Evolutionary conservation across 2,329 filamentous ascomycete genomes (phyloP), one percentile per base, ranked within the genome.

Genomic region (Pseudocercospora cruenta): DNA sequence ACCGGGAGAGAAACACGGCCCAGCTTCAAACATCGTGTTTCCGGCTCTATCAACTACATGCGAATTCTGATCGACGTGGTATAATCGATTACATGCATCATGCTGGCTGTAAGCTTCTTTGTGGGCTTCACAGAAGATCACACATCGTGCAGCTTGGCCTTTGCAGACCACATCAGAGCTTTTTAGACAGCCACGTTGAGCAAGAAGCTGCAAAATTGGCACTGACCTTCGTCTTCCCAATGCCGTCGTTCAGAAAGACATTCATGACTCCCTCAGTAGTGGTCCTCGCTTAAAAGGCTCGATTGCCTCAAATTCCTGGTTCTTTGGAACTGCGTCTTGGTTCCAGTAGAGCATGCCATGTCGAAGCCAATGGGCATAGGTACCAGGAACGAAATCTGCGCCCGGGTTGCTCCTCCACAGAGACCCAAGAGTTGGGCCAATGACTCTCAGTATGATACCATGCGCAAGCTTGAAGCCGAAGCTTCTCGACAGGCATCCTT

Each of bases 381-480:
- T 87, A 3, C 82, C 82, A 0, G 79, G 78, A 1, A 82, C 76
- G 71, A 81, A 70, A 70, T 87, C 85, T 0, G 80, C 81, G 1
- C 83, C 85, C 1, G 76, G 73, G 69, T 87, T 69, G 36, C 80
- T 80, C 72, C 82, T 81, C 85, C 85, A 87, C 33, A 86, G 69
- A 26, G 83, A 84, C 0, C 85, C 84, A 10, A 88, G 74, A 0
- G 85, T 87, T 19, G 81, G 77, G 0, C 82, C 82, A 26, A 81
- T 74, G 0, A 87, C 80, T 39, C 80, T 78, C 8, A 86, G 55
- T 24, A 86, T 86, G 24, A 87, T 70, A 0, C 85, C 85, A 68
- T 86, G 84, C 0, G 84, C 84, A 7, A 88, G 74, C 75, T 87
- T 87, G 73, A 87, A 84, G 1, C 81, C 82, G 72, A 85, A 87